Conservation (phyloP, 2,329 filamentous ascomycete genomes). For the Monilinia aucupariae region DNA sequence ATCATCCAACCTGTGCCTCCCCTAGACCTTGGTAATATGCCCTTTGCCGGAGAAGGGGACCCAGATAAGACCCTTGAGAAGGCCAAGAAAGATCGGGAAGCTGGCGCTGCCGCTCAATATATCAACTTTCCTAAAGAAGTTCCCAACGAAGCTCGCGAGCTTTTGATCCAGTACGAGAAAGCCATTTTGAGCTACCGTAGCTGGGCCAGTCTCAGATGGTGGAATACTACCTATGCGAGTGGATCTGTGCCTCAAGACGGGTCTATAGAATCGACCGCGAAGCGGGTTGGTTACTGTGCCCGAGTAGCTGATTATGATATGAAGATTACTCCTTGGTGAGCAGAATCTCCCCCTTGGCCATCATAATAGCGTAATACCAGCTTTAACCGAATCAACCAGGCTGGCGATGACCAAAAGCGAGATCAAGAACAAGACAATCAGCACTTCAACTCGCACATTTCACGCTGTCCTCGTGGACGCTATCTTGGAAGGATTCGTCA, state of each 20-base stretch:
- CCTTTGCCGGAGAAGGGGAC: background rate
- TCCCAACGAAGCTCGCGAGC: background rate
- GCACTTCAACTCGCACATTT: background rate
- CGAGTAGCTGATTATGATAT: background rate
- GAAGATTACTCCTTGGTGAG: background rate
- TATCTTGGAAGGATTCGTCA: background rate
- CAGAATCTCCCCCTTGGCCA: background rate
- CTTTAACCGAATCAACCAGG: background rate
- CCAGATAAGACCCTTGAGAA: background rate
- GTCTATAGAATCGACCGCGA: background rate
- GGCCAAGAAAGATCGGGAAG: background rate
- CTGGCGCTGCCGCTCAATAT: background rate
- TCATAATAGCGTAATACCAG: background rate
- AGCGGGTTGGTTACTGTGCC: background rate
- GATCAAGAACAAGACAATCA: background rate
- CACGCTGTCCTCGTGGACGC: background rate
- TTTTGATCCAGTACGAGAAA: background rate
- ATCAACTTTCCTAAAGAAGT: background rate
- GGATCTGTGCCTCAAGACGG: background rate
- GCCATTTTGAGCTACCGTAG: background rate
- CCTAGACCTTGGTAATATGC: background rate
- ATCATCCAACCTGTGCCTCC: background rate
- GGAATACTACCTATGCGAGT: background rate
- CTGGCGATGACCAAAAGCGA: background rate
- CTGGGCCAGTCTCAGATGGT: background rate